These are phyloP conservation scores for Lentinula edodes DNA, from an alignment of 768 basidiomycete species.

Conservation along the genomic window DNA sequence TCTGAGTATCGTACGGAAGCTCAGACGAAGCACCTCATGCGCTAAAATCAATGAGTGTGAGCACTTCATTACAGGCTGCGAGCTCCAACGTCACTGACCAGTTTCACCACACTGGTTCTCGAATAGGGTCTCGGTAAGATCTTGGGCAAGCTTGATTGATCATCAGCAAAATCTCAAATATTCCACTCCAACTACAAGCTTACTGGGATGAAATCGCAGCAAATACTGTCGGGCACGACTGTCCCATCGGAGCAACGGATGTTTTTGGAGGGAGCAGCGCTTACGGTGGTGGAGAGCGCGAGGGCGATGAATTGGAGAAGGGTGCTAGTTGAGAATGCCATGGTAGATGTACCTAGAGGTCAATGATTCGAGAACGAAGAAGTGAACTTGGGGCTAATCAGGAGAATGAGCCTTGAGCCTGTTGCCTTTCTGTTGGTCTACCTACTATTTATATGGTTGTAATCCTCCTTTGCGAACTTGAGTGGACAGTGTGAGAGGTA, in stretches of 20 bases:
- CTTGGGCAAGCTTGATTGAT: constrained; percentile 9
- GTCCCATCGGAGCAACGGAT: not conserved
- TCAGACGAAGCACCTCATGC: constrained; percentile 22
- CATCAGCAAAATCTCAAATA: not conserved
- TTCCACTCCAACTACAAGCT: not conserved
- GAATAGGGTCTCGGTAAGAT: constrained; percentile 28
- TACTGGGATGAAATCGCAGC: constrained; percentile 5
- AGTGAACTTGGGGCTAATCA: not conserved
- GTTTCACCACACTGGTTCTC: constrained; percentile 27
- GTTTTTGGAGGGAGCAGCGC: not conserved
- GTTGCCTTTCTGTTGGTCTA: too few species aligned
- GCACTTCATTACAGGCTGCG: not conserved
- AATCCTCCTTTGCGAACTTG: too few species aligned
- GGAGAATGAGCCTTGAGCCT: not conserved
- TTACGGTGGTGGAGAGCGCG: not conserved
- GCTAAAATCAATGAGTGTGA: constrained; percentile 8
- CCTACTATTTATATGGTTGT: too few species aligned
- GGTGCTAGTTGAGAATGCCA: not conserved
- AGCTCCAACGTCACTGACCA: not conserved
- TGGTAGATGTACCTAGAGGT: constrained; percentile 10
- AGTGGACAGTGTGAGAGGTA: too few species aligned
- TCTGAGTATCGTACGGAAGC: constrained; percentile 12
- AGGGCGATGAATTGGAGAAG: not conserved
- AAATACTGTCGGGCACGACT: not conserved
- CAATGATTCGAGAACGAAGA: constrained; percentile 6